phyloP scores from a whole-genome alignment of 495 filamentous ascomycete species.

The Astrothelium macrocarpum region DNA sequence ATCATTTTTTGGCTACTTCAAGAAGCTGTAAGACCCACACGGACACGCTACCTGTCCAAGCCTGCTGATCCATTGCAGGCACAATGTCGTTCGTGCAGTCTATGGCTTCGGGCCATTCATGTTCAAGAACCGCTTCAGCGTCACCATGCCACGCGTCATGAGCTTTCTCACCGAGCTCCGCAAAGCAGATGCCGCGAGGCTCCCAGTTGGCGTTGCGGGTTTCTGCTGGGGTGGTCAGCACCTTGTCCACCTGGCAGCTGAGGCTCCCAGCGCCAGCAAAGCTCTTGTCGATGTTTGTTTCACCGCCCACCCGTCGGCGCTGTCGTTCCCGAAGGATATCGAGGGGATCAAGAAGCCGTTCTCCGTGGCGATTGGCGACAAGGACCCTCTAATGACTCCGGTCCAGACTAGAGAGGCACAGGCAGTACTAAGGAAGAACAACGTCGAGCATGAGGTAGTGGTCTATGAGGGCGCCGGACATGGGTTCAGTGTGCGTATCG shows the following conservation, averaged over 20 bases:
- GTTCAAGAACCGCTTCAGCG: slow-evolving; percentile 8
- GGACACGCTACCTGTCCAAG: not conserved
- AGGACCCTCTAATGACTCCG: slow-evolving; percentile 38
- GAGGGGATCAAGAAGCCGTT: slow-evolving; percentile 43
- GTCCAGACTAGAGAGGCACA: slow-evolving; percentile 36
- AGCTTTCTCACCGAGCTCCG: slow-evolving; percentile 21
- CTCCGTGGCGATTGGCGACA: slow-evolving; percentile 45
- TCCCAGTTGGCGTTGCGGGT: slow-evolving; percentile 25
- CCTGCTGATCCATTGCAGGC: not conserved
- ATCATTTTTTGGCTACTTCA: not conserved
- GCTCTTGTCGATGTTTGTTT: slow-evolving; percentile 44
- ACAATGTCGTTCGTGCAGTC: not conserved
- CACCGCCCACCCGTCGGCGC: slow-evolving; percentile 44
- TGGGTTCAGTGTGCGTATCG: slow-evolving; percentile 45
- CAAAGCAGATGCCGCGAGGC: slow-evolving; percentile 17
- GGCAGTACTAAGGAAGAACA: slow-evolving; percentile 36
- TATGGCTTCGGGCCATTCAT: slow-evolving; percentile 16
- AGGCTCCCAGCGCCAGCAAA: slow-evolving; percentile 12
- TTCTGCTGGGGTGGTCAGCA: slow-evolving; percentile 29
- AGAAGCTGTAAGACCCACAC: not conserved
- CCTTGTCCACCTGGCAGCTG: slow-evolving; percentile 18
- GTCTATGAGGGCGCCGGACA: slow-evolving; percentile 49
- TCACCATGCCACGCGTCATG: slow-evolving; percentile 18
- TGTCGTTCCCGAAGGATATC: slow-evolving; percentile 47
- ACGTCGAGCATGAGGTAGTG: slow-evolving; percentile 38